A percentile compares a stretch with the other conserved stretches of the same genome.
phyloP scores from a whole-genome alignment of 208 protist species.

The Trypanosoma brucei region DNA sequence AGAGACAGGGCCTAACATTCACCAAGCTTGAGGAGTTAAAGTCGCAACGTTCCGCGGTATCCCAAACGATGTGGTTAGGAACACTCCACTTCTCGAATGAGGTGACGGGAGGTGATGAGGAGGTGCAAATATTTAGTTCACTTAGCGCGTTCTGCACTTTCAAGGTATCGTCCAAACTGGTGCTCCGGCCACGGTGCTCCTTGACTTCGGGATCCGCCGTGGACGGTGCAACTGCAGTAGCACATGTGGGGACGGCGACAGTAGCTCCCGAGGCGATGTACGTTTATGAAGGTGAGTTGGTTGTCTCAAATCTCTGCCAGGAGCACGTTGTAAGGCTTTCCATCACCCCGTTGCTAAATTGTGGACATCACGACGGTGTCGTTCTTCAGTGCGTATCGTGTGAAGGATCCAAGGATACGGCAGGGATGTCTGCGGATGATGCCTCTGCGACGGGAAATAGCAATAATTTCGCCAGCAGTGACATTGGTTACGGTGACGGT shows the following conservation, averaged over 20 bases:
- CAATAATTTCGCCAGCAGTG: not conserved
- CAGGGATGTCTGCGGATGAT: not conserved
- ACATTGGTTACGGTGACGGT: not conserved
- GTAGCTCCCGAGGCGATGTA: conserved; percentile 15
- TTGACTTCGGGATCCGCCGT: too few relatives aligned
- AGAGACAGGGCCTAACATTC: conserved; percentile 36
- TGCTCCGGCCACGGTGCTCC: conserved; percentile 2
- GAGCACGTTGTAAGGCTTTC: conserved; percentile 20
- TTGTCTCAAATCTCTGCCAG: conserved; percentile 42
- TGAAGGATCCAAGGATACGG: not conserved
- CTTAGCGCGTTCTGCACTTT: conserved; percentile 74
- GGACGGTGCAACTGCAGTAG: not conserved
- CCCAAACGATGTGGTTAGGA: conserved; percentile 74
- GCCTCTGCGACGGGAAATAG: not conserved
- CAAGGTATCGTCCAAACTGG: conserved; percentile 30
- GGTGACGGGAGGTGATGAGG: conserved; percentile 58
- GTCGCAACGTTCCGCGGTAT: conserved; percentile 33
- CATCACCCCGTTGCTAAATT: conserved; percentile 14
- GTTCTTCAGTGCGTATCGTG: conserved; percentile 2
- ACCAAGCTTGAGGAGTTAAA: conserved; percentile 53
- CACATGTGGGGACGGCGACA: conserved; percentile 19
- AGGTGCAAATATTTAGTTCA: conserved; percentile 70
- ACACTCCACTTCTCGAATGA: conserved; percentile 57
- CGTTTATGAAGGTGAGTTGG: conserved; percentile 51
- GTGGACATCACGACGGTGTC: conserved; percentile 7